phyloP scores from a whole-genome alignment of 495 filamentous ascomycete species.

The Recurvomyces mirabilis region DNA sequence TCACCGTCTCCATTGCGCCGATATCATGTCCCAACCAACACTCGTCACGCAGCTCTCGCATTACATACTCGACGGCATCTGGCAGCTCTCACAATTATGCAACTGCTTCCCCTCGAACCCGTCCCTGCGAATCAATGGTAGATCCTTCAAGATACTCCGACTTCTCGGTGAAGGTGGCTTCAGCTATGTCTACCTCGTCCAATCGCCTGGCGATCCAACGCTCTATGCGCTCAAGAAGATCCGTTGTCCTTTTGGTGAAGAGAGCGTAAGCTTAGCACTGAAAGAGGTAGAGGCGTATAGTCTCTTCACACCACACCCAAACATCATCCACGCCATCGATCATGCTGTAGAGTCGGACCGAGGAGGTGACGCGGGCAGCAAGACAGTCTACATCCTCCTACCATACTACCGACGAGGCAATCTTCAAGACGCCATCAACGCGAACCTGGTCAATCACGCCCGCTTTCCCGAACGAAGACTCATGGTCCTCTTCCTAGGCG shows the following conservation, averaged over 20 bases:
- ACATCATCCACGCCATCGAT: conserved; percentile 87
- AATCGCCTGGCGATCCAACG: conserved; percentile 68
- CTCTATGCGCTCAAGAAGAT: conserved; percentile 97
- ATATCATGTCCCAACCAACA: conserved; percentile 15
- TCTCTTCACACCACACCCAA: conserved; percentile 66
- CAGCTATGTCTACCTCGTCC: conserved; percentile 96
- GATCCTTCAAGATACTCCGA: conserved; percentile 88
- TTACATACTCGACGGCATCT: conserved; percentile 76
- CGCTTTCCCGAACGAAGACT: conserved; percentile 78
- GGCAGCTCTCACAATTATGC: conserved; percentile 85
- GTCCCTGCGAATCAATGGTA: conserved; percentile 86
- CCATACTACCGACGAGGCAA: conserved; percentile 93
- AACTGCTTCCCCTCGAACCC: conserved; percentile 90
- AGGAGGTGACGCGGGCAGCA: conserved; percentile 50
- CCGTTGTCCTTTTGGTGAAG: conserved; percentile 90
- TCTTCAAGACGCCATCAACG: conserved; percentile 95
- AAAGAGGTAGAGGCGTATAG: conserved; percentile 95
- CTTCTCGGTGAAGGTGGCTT: conserved; percentile 78
- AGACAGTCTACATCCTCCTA: conserved; percentile 92
- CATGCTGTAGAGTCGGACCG: conserved; percentile 58
- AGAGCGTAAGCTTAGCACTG: conserved; percentile 86
- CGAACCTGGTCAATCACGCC: conserved; percentile 95
- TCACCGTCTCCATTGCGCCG: no score
- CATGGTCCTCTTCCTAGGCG: conserved; percentile 83
- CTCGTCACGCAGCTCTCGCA: conserved; percentile 34